phyloP scores from a whole-genome alignment of 345 rosid species.

The Gossypioides kirkii region DNA sequence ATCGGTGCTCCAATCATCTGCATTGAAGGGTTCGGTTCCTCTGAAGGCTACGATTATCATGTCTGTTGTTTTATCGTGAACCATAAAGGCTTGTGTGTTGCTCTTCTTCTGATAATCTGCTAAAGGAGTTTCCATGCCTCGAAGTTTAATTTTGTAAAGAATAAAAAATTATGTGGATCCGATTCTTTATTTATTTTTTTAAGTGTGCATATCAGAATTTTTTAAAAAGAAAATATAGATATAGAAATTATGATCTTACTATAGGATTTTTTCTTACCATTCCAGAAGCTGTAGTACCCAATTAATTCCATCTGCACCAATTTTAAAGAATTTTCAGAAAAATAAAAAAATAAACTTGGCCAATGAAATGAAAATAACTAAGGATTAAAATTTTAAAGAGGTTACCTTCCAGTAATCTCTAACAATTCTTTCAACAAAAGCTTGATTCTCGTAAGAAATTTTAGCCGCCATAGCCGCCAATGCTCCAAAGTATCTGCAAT shows the following conservation, averaged over 20 bases:
- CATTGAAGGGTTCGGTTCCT: constrained; percentile 42
- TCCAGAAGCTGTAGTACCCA: constrained; percentile 38
- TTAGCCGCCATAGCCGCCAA: constrained; percentile 56
- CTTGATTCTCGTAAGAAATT: constrained; percentile 39
- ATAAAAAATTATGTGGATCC: too few relatives aligned
- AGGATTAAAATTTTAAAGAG: background rate
- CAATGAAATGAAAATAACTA: background rate
- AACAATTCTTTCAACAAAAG: constrained; percentile 32
- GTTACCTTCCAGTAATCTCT: constrained; percentile 39
- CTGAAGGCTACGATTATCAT: constrained; percentile 39
- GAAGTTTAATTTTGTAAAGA: background rate
- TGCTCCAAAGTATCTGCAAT: constrained; percentile 31
- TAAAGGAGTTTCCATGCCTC: background rate
- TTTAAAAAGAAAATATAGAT: too few relatives aligned
- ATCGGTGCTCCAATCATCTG: constrained; percentile 47
- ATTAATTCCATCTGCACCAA: constrained; percentile 42
- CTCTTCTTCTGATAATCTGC: constrained; percentile 35
- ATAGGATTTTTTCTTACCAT: constrained; percentile 29
- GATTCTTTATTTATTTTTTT: too few relatives aligned
- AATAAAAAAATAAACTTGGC: too few relatives aligned
- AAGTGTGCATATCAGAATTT: too few relatives aligned
- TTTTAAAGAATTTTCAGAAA: too few relatives aligned
- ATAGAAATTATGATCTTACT: too few relatives aligned
- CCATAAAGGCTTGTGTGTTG: constrained; percentile 31
- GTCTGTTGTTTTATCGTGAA: constrained; percentile 27